Evolutionary conservation across 2,329 filamentous ascomycete species (phyloP), one percentile per base, ranked within the genome.

Genomic region (Fusarium keratoplasticum): DNA sequence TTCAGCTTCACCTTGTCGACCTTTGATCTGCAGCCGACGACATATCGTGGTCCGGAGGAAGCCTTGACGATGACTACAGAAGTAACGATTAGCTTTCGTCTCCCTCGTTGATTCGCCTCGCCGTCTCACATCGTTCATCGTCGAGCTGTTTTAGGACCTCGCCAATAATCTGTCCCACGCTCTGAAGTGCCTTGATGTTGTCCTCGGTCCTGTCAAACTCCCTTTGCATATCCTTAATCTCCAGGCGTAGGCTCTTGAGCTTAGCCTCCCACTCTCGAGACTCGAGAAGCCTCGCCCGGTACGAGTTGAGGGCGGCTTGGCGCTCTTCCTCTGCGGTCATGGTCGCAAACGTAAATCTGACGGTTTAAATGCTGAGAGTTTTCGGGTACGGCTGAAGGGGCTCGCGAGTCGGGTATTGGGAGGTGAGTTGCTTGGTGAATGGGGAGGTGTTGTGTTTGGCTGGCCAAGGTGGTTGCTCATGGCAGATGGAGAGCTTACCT

Each of bases 191-290:
- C 88, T 99, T 99, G 89, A 99, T 98, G 87, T 98, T 98, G 77
- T 99, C 97, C 83, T 99, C 96, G 63, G 96, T 98, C 77, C 96
- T 92, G 83, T 99, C 96, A 81, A 95, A 99, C 80, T 98, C 95
- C 81, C 94, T 95, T 83, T 98, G 95, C 64, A 98, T 86, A 69
- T 93, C 95, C 87, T 98, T 99, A 84, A 99, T 98, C 78, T 98
- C 96, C 85, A 98, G 87, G 73, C 96, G 94, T 79, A 99, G 87
- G 62, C 93, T 91, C 88, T 98, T 99, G 71, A 99, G 90, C 89
- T 98, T 99, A 61, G 96, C 93, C 85, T 99, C 97, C 95, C 95
- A 98, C 89, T 99, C 96, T 85, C 97, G 91, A 79, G 97, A 97
- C 85, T 99, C 96, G 80, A 98, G 89, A 79, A 96, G 89, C 87